Base-by-base conservation (phyloP, 2,329 filamentous ascomycete genomes). In the Gliomastix tumulicola region DNA sequence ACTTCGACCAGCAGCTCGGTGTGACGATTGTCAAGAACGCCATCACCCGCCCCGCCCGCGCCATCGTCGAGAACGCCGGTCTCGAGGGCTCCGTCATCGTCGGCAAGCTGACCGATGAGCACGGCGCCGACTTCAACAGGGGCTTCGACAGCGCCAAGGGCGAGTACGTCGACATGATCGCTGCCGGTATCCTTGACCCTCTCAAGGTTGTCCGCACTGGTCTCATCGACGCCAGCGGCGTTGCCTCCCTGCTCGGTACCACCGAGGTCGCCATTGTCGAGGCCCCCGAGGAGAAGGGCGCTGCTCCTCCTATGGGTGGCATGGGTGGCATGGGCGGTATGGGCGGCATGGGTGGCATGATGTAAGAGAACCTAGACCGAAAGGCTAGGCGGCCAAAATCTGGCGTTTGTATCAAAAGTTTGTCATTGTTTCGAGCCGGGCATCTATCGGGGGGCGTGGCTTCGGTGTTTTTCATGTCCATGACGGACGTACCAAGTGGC, bases 1-100 rank as follows among this genome's bases (percentile, higher is more conserved):
- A 98, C 83, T 98, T 97, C 60, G 92, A 98, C 71, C 92, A 98
- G 75, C 88, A 95, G 71, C 88, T 98, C 48, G 92, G 92, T 77
- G 84, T 98, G 50, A 88, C 76, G 67, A 98, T 98, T 57, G 79
- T 98, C 69, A 95, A 94, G 84, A 94, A 83, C 62, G 92, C 92
- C 61, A 98, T 98, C 65, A 96, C 89, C 56, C 85, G 85, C 53
- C 92, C 92, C 34, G 92, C 92, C 44, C 82, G 88, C 54, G 94
- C 81, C 44, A 98, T 98, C 48, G 87, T 98, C 44, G 92, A 98
- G 79, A 98, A 98, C 65, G 90, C 92, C 46, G 92, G 92, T 46
- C 76, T 89, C 17, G 92, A 98, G 73, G 90, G 92, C 52, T 90
- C 88, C 39, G 92, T 98, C 40, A 80, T 98, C 43, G 88, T 98